phyloP scores from a whole-genome alignment of 257 asterid genomes.

The Nicotiana tabacum region DNA sequence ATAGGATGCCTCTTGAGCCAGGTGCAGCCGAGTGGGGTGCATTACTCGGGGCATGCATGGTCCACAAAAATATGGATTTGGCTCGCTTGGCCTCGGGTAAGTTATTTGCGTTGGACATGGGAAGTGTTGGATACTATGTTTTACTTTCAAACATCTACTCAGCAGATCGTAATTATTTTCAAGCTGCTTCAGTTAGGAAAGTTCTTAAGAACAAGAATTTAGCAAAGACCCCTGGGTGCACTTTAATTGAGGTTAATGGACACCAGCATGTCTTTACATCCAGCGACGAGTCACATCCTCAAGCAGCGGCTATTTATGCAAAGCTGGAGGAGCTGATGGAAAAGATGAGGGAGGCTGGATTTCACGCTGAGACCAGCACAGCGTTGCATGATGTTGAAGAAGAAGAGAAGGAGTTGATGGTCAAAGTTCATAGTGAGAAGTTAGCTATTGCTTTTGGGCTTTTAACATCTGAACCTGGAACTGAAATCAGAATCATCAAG shows the following conservation, averaged over 20 bases:
- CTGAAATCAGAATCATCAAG: slow-evolving; percentile 75
- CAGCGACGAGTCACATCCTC: slow-evolving; percentile 59
- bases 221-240: slow-evolving; percentile 70
- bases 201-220: slow-evolving; percentile 51
- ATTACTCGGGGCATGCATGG: slow-evolving; percentile 79
- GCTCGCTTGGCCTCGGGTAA: slow-evolving; percentile 67
- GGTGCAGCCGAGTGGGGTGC: slow-evolving; percentile 92
- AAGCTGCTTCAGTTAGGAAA: slow-evolving; percentile 73
- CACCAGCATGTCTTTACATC: slow-evolving; percentile 61
- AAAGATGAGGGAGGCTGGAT: slow-evolving; percentile 73
- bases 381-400: slow-evolving; percentile 92
- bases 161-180: slow-evolving; percentile 52
- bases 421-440: slow-evolving; percentile 84
- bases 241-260: slow-evolving; percentile 72
- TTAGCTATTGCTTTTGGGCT: slow-evolving; percentile 83
- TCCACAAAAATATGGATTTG: slow-evolving; percentile 59
- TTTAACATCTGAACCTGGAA: slow-evolving; percentile 48
- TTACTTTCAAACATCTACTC: slow-evolving; percentile 77
- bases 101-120: slow-evolving; percentile 65
- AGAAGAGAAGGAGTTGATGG: slow-evolving; percentile 86
- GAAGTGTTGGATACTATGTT: slow-evolving; percentile 69
- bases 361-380: slow-evolving; percentile 52
- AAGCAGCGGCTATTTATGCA: slow-evolving; percentile 29
- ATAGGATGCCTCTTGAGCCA: slow-evolving; percentile 56
- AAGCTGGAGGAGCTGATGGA: slow-evolving; percentile 44